Evolutionary conservation across 2,329 filamentous ascomycete genomes (phyloP), one percentile per base, ranked within the genome.

Genomic region (Sordariomycetes sp.): DNA sequence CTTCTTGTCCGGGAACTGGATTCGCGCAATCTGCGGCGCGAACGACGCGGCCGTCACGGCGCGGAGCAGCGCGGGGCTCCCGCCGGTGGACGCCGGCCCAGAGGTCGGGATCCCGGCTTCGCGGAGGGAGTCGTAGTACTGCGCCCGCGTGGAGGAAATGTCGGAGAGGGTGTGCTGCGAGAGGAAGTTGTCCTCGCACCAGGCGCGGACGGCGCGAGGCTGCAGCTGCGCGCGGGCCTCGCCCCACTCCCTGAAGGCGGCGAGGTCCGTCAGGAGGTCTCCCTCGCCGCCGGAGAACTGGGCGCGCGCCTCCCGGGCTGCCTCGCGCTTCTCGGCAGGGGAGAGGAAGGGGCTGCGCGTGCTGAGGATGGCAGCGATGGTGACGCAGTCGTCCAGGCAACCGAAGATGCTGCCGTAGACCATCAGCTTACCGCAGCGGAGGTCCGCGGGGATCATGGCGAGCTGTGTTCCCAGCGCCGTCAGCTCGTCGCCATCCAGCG

Each of bases 1-100:
- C 70, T 96, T 97, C 75, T 95, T 95, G 72, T 96, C 90, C 0
- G 94, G 94, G 63, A 96, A 89, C 62, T 90, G 86, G 66, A 99
- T 96, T 56, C 91, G 84, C 15, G 90, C 90, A 62, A 96, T 84
- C 70, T 97, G 92, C 0, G 94, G 94, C 34, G 83, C 81, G 68
- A 90, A 89, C 2, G 87, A 84, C 3, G 85, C 85, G 3, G 86
- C 86, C 28, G 89, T 80, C 25, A 90, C 72, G 1, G 86, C 86
- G 24, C 86, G 82, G 22, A 90, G 73, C 28, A 90, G 76, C 25
- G 34, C 12, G 24, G 55, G 39, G 34, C 32, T 24, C 28, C 17
- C 8, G 32, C 28, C 13, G 34, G 48, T 32, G 10, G 35, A 25
- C 7, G 52, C 54, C 52, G 50, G 36, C 25, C 36, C 28, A 3